A percentile compares a stretch with the other conserved stretches of the same genome.
phyloP scores from a whole-genome alignment of 1,284 basidiomycete genomes.

The Phlebopus sp. region DNA sequence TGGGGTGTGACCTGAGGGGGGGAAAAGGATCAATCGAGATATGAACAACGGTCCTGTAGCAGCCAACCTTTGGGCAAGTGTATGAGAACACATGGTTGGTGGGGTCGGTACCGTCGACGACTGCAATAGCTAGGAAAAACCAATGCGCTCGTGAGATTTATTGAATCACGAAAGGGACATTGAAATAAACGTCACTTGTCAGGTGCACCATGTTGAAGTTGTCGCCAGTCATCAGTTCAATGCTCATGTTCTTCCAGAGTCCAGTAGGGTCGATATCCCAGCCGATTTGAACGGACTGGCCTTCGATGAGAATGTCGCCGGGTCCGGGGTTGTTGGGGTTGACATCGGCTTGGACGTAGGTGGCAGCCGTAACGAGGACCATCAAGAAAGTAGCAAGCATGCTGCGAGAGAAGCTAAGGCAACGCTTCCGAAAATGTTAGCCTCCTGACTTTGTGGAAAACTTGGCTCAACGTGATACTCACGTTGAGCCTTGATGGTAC shows the following conservation, averaged over 20 bases:
- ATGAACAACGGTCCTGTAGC: neutral
- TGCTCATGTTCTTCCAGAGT: slow-evolving; percentile 62
- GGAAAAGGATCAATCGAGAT: neutral
- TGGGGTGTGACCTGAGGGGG: slow-evolving; percentile 71
- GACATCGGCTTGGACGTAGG: slow-evolving; percentile 47
- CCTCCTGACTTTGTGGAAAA: too few species aligned
- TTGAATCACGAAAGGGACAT: neutral
- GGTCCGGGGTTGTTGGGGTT: slow-evolving; percentile 55
- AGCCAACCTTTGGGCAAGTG: slow-evolving; percentile 61
- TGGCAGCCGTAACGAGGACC: slow-evolving; percentile 39
- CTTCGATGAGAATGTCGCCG: slow-evolving; percentile 54
- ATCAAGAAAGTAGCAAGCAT: slow-evolving; percentile 46
- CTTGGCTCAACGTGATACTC: neutral
- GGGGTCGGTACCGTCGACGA: slow-evolving; percentile 56
- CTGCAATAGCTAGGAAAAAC: slow-evolving; percentile 41
- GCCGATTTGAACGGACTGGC: slow-evolving; percentile 47
- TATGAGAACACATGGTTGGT: slow-evolving; percentile 46
- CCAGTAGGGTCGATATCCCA: slow-evolving; percentile 59
- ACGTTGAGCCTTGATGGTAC: neutral
- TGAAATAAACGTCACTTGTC: slow-evolving; percentile 42
- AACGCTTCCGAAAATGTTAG: neutral
- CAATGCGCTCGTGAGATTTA: neutral
- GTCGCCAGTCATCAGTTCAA: slow-evolving; percentile 77
- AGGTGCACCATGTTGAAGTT: slow-evolving; percentile 71
- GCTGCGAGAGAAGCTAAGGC: slow-evolving; percentile 7